Evolutionary conservation across 345 rosid species (phyloP), one percentile per base, ranked within the genome.

Genomic region (Eucalyptus globulus): DNA sequence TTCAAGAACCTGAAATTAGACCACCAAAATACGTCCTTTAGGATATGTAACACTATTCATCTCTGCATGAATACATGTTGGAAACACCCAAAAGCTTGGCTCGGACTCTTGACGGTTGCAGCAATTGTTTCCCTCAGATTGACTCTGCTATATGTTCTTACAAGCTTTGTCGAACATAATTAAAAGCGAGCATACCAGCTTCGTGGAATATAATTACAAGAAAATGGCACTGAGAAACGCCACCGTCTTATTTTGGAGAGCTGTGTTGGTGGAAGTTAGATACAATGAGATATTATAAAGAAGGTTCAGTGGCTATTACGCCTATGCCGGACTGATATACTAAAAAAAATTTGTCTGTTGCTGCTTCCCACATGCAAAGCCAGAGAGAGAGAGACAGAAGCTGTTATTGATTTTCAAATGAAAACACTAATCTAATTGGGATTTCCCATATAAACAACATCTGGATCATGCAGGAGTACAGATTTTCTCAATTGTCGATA

Each of bases 291-390:
- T 89, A 87, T 53, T 89, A 89, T 9, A 89, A 86, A 88, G 88
- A 86, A 69, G 90, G 86, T 89, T 91, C 91, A 67, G 89, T 89
- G 80, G 89, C 80, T 67, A 80, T 37, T 40, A 72, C 45, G 47
- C 85, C 85, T 21, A 76, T 89, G 89, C 53, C 80, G 80, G 93
- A 87, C 85, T 47, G 27, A 65, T 86, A 11, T 15, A 76, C 31
- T 80, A 89, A 87, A 67, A 87, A 67, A 86, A 60, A 26, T 11
- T 69, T 69, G 49, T 50, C 87, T 80, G 62, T 29, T 45, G 88
- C 83, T 89, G 89, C 92, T 91, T 85, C 85, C 89, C 95, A 92
- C 93, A 91, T 91, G 94, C 91, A 87, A 58, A 85, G 86, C 56
- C 91, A 19, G 26, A 37, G 80, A 29, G 81, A 69, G 81, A 72